A percentile compares a stretch with the other conserved stretches of the same genome.
phyloP scores from a whole-genome alignment of 2,329 filamentous ascomycete genomes.

The Xylariomycetidae sp. region DNA sequence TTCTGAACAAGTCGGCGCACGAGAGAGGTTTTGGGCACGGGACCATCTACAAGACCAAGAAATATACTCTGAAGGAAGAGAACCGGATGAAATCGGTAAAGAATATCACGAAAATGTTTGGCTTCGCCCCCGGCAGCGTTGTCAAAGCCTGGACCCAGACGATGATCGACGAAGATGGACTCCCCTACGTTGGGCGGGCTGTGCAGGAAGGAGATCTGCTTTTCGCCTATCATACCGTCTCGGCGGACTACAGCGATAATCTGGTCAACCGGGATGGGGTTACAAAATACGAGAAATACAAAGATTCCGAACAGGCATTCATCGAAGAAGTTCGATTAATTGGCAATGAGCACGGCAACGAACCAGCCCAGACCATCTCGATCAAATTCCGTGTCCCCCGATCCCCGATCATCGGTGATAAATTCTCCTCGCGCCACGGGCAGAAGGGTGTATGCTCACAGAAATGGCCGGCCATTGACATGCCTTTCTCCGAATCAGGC shows the following conservation, averaged over 20 bases:
- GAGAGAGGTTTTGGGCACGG: conserved; percentile 94
- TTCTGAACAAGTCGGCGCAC: conserved; percentile 94
- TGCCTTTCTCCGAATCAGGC: conserved; percentile 95
- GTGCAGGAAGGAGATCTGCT: conserved; percentile 79
- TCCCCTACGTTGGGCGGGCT: conserved; percentile 74
- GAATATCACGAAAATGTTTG: conserved; percentile 77
- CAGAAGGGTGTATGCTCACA: conserved; percentile 97
- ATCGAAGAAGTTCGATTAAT: conserved; percentile 91
- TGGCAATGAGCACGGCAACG: conserved; percentile 75
- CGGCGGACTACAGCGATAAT: conserved; percentile 70
- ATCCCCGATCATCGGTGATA: conserved; percentile 91
- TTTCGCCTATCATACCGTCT: conserved; percentile 85
- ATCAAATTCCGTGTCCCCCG: conserved; percentile 91
- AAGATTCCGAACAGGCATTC: conserved; percentile 81
- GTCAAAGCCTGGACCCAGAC: conserved; percentile 66
- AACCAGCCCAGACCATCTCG: conserved; percentile 82
- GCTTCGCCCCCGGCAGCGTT: conserved; percentile 75
- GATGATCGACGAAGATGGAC: conserved; percentile 79
- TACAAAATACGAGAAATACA: conserved; percentile 90
- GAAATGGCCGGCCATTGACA: conserved; percentile 88
- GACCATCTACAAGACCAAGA: conserved; percentile 97
- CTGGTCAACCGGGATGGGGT: conserved; percentile 81
- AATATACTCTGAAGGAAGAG: conserved; percentile 80
- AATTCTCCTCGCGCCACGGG: conserved; percentile 97
- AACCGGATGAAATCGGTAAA: conserved; percentile 61